A percentile compares a stretch with the other conserved stretches of the same genome.
phyloP scores from a whole-genome alignment of 1,284 basidiomycete genomes.

The Sanghuangporus weigelae region DNA sequence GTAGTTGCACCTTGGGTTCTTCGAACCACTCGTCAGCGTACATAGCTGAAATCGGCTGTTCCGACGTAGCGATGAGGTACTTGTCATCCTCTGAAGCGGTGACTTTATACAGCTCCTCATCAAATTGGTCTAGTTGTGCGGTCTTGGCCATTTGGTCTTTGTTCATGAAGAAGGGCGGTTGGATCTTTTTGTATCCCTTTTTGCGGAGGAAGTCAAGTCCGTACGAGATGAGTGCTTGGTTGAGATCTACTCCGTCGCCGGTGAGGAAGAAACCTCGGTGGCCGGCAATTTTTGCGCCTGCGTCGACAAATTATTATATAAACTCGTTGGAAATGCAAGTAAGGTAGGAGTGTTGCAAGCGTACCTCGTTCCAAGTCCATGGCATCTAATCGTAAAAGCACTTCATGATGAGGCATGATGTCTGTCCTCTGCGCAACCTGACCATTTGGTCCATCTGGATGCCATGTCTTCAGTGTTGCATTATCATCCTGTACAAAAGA shows the following conservation, averaged over 20 bases:
- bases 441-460: conserved; percentile 74
- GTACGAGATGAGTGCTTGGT: conserved; percentile 94
- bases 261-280: conserved; percentile 97
- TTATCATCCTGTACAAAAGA: conserved; percentile 74
- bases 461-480: conserved; percentile 75
- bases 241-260: conserved; percentile 94
- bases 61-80: conserved; percentile 97
- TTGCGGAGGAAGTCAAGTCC: conserved; percentile 87
- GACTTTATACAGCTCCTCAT: conserved; percentile 97
- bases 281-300: conserved; percentile 88
- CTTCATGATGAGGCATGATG: conserved; percentile 95
- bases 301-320: not conserved
- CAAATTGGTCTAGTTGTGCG: conserved; percentile 96
- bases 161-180: conserved; percentile 98
- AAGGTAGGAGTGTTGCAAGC: conserved; percentile 11
- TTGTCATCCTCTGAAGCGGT: conserved; percentile 70
- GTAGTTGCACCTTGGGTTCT: conserved; percentile 84
- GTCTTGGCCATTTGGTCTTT: conserved; percentile 97
- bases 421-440: conserved; percentile 57
- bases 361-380: conserved; percentile 94
- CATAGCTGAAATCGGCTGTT: conserved; percentile 96
- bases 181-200: conserved; percentile 89
- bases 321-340: not conserved
- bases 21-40: conserved; percentile 98
- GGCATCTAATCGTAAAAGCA: conserved; percentile 87